Evolutionary conservation across 257 asterid genomes (phyloP), one percentile per base, ranked within the genome.

Genomic region (Linderniella brevidens): DNA sequence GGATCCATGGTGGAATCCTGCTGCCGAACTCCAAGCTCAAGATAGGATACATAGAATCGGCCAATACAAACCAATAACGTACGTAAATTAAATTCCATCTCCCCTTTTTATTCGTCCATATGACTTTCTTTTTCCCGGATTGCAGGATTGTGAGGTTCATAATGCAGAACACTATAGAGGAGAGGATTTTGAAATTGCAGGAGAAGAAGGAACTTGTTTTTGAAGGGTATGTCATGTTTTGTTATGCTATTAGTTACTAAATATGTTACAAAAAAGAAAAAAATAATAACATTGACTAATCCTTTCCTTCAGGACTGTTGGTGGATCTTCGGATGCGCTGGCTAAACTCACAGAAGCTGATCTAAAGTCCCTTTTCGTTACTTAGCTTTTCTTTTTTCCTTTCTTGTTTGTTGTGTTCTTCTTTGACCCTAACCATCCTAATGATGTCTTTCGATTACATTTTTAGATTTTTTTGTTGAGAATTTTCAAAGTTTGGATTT

Each of bases 1-100:
- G 97, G 95, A 87, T 67, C 95, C 97, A 17, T 87, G 95, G 95
- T 87, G 97, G 97, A 82, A 87, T 72, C 97, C 95, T 41, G 95
- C 97, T 15, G 93, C 78, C 50, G 97, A 87, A 65, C 71, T 74
- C 55, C 97, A 87, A 68, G 97, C 95, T 18, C 97, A 87, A 62
- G 97, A 87, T 60, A 72, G 97, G 67, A 83, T 87, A 39, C 95
- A 87, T 52, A 74, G 97, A 37, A 88, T 88, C 45, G 97, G 97
- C 48, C 97, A 84, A 59, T 78, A 63, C 50, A 88, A 88, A 66
- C 97, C 97, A 64, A 84, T 88, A 56, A 50, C 84, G 97, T 80
- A 47, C 41, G 64, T 57, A 14, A 13, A 32, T 55, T 5, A 17
- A 14, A 17, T 46, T 43, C 10, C 48, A 17, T 17, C 54, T 41